A percentile compares a stretch with the other conserved stretches of the same genome.
phyloP scores from a whole-genome alignment of 805 yeast species.

The Metschnikowia henanensis region DNA sequence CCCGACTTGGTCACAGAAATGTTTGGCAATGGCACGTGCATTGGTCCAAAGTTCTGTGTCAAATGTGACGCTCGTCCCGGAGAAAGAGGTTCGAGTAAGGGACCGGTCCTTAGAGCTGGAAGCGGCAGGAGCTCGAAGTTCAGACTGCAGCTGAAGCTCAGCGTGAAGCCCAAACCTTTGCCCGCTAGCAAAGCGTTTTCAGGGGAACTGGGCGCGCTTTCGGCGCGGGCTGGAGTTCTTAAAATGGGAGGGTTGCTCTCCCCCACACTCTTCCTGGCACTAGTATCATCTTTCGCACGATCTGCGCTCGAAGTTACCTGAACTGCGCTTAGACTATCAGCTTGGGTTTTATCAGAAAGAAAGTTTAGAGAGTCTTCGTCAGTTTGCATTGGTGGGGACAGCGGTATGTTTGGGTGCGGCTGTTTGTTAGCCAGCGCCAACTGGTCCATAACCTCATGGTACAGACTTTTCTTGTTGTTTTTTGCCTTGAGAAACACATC shows the following conservation, averaged over 20 bases:
- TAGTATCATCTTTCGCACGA: too few relatives aligned
- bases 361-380: too few relatives aligned
- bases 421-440: conserved; percentile 19
- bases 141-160: conserved; percentile 65
- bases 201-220: conserved; percentile 35
- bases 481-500: conserved; percentile 72
- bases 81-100: conserved; percentile 63
- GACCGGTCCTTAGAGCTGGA: conserved; percentile 59
- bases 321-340: too few relatives aligned
- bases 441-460: conserved; percentile 46
- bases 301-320: too few relatives aligned
- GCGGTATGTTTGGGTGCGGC: conserved; percentile 13
- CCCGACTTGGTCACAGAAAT: conserved; percentile 11
- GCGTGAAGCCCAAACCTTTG: conserved; percentile 51
- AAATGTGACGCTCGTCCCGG: conserved; percentile 39
- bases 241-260: conserved; percentile 2
- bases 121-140: conserved; percentile 65
- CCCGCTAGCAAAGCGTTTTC: conserved; percentile 41
- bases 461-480: conserved; percentile 44
- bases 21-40: conserved; percentile 15
- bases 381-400: conserved; percentile 16
- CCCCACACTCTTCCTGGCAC: too few relatives aligned
- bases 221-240: conserved; percentile 14
- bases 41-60: conserved; percentile 4
- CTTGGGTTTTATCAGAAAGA: too few relatives aligned